Base-by-base conservation (phyloP, 805 yeast species). In the Saccharomyces eubayanus region DNA sequence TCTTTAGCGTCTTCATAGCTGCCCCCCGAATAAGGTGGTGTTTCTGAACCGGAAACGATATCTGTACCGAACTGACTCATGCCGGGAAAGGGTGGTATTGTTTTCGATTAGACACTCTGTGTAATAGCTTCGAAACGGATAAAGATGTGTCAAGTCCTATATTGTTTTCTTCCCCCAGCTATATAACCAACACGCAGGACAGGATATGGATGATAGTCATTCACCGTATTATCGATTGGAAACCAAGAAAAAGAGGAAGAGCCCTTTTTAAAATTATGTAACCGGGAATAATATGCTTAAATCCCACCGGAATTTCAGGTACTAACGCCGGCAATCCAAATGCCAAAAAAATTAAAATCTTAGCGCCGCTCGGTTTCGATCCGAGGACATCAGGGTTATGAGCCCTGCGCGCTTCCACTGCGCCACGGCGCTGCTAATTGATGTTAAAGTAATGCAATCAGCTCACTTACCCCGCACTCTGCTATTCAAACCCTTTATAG, bases 361-460 rank as follows among this genome's bases (percentile, higher is more conserved):
- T 85, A 86, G 94, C 94, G 89, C 86, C 85, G 89, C 89, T 80
- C 75, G 88, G 94, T 87, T 85, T 87, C 94, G 94, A 87, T 87
- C 95, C 90, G 76, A 81, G 90, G 95, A 85, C 92, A 84, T 87
- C 92, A 86, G 94, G 92, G 95, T 87, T 87, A 87, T 87, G 95
- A 87, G 95, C 95, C 94, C 94, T 85, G 92, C 92, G 92, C 94
- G 94, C 92, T 87, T 86, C 95, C 94, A 84, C 94, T 87, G 92
- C 94, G 92, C 92, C 92, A 87, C 90, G 86, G 86, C 90, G 94
- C 94, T 86, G 43, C 24, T 6, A 36, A 36, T 6, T 36, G 24
- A 16, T 36, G 24, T 10, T 28, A 24, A 24, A n/a, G n/a, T n/a
- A n/a, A n/a, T n/a, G n/a, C n/a, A n/a, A n/a, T n/a, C n/a, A n/a